Base-by-base conservation (phyloP, 2,329 filamentous ascomycete species). In the Stromatinia cepivora region DNA sequence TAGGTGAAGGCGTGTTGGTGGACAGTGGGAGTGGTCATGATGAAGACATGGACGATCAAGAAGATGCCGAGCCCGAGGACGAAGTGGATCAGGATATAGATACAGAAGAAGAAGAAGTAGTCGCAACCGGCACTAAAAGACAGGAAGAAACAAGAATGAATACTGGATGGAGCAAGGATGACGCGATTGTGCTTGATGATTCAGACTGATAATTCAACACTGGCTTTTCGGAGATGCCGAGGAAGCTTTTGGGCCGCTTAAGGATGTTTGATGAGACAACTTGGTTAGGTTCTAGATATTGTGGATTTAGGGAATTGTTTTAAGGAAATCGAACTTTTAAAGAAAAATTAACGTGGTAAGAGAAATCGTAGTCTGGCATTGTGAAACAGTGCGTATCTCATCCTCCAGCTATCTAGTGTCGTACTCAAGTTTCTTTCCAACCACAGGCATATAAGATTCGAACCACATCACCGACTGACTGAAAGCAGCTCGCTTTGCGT, bases 401-500 rank as follows among this genome's bases (percentile, higher is more conserved):
- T 25, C n/a, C 56, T 58, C 15, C 36, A 25, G 13, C n/a, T 42
- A 3, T 25, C 9, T 20, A 17, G 25, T 28, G 36, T 28, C 22
- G 17, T 20, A 46, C 9, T 46, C 4, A 17, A 46, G 11, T 20
- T 48, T 48, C 5, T 31, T 36, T 6, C 28, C 25, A 25, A 36
- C 34, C 34, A 25, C 7, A 39, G 61, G 61, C 61, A 64, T 64
- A 9, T 48, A 48, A 17, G 22, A 36, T 25, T 39, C 13, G 20
- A 66, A 57, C 25, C 52, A 66, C 64, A 57, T 31, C 13, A 48
- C 25, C n/a, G 39, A 31, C 50, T 66, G 64, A 10, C 8, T 20
- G 20, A 66, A 66, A 4, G 64, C 50, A 34, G 52, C n/a, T 46
- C 39, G 52, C 31, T 64, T 64, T 50, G 31, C 61, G 22, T 52